Percentiles rank a stretch among this genome's conserved stretches.
phyloP scores from a whole-genome alignment of 495 filamentous ascomycete genomes.

The Aspergillus saccharolyticus region DNA sequence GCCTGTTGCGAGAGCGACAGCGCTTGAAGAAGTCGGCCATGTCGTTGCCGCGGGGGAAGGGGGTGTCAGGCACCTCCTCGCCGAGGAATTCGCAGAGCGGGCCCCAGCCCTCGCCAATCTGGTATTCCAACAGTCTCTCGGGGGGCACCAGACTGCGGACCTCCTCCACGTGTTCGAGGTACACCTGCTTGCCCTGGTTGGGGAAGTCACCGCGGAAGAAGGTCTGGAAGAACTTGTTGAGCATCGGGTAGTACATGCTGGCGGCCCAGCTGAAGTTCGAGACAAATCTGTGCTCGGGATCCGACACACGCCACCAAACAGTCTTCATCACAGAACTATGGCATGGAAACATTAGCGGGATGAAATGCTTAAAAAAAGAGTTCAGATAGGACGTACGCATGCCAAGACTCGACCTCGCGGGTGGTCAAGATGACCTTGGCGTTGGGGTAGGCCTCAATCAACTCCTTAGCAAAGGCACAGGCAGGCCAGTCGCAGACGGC shows the following conservation, averaged over 20 bases:
- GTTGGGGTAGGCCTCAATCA: slow-evolving; percentile 65
- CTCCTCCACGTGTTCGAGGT: slow-evolving; percentile 41
- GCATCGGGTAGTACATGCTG: slow-evolving; percentile 56
- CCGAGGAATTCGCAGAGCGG: slow-evolving; percentile 65
- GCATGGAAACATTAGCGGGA: neutral
- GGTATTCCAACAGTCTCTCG: slow-evolving; percentile 57
- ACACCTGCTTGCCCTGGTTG: slow-evolving; percentile 48
- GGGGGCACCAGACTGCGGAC: slow-evolving; percentile 42
- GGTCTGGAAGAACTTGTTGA: slow-evolving; percentile 54
- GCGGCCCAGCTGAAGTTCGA: slow-evolving; percentile 53
- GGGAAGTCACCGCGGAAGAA: slow-evolving; percentile 51
- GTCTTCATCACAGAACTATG: slow-evolving; percentile 46
- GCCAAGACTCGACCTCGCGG: slow-evolving; percentile 57
- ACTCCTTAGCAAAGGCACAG: slow-evolving; percentile 59
- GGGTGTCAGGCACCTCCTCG: slow-evolving; percentile 48
- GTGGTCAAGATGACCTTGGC: slow-evolving; percentile 63
- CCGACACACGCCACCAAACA: slow-evolving; percentile 50
- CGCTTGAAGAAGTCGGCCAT: slow-evolving; percentile 56
- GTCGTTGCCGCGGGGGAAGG: slow-evolving; percentile 45
- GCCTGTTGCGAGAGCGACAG: slow-evolving; percentile 53
- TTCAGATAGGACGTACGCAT: slow-evolving; percentile 33
- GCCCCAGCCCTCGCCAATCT: slow-evolving; percentile 60
- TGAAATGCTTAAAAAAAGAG: neutral
- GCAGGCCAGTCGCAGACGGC: slow-evolving; percentile 65
- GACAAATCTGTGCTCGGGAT: slow-evolving; percentile 49